Percentiles rank a stretch among this genome's conserved stretches.
Conservation (phyloP, 257 asterid genomes). For the Handroanthus guayacan region DNA sequence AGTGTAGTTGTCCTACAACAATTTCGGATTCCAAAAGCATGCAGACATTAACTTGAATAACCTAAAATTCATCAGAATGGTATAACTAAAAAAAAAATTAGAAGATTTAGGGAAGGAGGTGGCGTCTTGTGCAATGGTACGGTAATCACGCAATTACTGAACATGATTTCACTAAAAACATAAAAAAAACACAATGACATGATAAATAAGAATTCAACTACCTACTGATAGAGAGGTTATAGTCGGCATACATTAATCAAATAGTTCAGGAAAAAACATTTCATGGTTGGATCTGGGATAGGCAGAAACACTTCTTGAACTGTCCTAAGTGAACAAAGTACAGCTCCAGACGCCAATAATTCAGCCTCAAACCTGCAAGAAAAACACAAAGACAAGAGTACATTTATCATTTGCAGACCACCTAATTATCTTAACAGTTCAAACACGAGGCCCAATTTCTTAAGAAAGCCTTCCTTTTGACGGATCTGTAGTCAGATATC, state of each 20-base stretch:
- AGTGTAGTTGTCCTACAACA: neutral
- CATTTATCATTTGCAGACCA: slow-evolving; percentile 52
- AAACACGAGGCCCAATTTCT: slow-evolving; percentile 43
- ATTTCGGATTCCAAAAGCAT: slow-evolving; percentile 26
- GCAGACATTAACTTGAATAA: slow-evolving; percentile 28
- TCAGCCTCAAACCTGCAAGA: slow-evolving; percentile 75
- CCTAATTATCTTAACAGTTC: slow-evolving; percentile 47
- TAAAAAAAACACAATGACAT: slow-evolving; percentile 32
- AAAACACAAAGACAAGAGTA: slow-evolving; percentile 47
- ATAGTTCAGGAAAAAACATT: slow-evolving; percentile 60
- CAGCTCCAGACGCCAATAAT: slow-evolving; percentile 52
- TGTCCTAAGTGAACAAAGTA: slow-evolving; percentile 50
- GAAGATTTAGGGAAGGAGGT: slow-evolving; percentile 28
- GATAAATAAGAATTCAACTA: slow-evolving; percentile 53
- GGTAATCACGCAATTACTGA: slow-evolving; percentile 34
- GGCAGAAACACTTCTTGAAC: slow-evolving; percentile 51
- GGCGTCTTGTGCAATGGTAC: slow-evolving; percentile 33
- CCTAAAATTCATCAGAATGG: slow-evolving; percentile 20
- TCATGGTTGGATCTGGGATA: slow-evolving; percentile 56
- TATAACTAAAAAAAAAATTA: neutral
- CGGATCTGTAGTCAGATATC: slow-evolving; percentile 39
- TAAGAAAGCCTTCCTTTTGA: slow-evolving; percentile 38
- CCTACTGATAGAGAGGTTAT: slow-evolving; percentile 64
- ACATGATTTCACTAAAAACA: slow-evolving; percentile 34
- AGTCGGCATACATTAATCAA: slow-evolving; percentile 69